Percentiles rank a stretch among this genome's conserved stretches.
Conservation (phyloP, 208 protist species). For the Phytomonas sp. region DNA sequence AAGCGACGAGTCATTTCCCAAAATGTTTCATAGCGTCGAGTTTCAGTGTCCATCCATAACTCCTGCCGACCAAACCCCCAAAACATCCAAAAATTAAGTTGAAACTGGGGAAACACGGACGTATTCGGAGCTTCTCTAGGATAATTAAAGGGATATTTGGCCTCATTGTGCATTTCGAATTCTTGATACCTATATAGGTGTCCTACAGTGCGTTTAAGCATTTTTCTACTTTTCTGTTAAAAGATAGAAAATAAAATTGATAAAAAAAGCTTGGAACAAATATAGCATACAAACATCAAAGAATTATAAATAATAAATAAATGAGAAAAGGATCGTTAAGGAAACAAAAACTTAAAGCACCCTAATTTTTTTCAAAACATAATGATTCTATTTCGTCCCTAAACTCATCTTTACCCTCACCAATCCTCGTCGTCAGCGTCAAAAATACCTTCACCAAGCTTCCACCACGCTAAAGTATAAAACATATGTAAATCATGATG, state of each 20-base stretch:
- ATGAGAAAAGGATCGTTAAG: slow-evolving; percentile 8
- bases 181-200: slow-evolving; percentile 78
- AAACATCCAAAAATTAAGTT: slow-evolving; percentile 86
- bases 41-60: slow-evolving; percentile 78
- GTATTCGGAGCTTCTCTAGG: slow-evolving; percentile 81
- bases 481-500: slow-evolving; percentile 88
- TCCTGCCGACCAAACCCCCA: slow-evolving; percentile 82
- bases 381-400: background rate
- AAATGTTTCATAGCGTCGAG: slow-evolving; percentile 76
- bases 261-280: slow-evolving; percentile 7
- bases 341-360: background rate
- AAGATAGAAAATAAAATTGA: slow-evolving; percentile 8
- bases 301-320: slow-evolving; percentile 2
- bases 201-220: slow-evolving; percentile 37
- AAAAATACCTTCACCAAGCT: slow-evolving; percentile 84
- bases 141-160: slow-evolving; percentile 83
- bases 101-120: slow-evolving; percentile 79
- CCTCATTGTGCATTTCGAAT: slow-evolving; percentile 82
- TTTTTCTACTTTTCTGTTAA: slow-evolving; percentile 20
- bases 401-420: slow-evolving; percentile 11
- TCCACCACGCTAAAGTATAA: slow-evolving; percentile 88
- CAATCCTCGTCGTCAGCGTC: slow-evolving; percentile 70
- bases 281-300: background rate
- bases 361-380: background rate
- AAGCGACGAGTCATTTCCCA: slow-evolving; percentile 79